Evolutionary conservation across 352 stramenopile species (phyloP).

Genomic region (Pythium rhizo-oryzae): DNA sequence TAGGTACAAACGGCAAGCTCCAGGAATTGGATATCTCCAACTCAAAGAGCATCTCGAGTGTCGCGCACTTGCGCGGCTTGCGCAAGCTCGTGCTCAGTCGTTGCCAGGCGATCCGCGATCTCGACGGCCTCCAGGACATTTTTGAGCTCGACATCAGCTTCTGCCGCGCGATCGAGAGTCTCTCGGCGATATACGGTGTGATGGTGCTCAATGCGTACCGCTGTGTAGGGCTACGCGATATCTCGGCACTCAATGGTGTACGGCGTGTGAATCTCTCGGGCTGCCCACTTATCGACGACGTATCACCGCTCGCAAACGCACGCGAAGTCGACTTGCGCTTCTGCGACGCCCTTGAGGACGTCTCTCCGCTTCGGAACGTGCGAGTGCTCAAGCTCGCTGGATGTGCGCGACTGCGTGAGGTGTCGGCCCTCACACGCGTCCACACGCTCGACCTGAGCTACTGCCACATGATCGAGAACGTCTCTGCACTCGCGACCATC

Average conservation of each 20-base stretch:
- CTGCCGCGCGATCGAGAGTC: constrained; percentile 46
- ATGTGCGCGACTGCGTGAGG: constrained; percentile 49
- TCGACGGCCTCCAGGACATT: constrained; percentile 45
- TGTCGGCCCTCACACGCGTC: constrained; percentile 47
- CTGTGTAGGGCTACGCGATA: constrained; percentile 52
- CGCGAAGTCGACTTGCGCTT: constrained; percentile 66
- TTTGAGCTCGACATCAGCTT: constrained; percentile 75
- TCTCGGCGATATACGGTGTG: constrained; percentile 36
- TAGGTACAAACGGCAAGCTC: constrained; percentile 31
- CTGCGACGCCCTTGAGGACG: constrained; percentile 61
- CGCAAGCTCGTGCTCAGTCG: constrained; percentile 56
- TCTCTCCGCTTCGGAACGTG: constrained; percentile 34
- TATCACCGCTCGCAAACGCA: constrained; percentile 39
- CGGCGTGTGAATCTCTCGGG: constrained; percentile 56
- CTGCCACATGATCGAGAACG: constrained; percentile 52
- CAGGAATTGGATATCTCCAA: constrained; percentile 60
- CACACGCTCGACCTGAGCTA: constrained; percentile 68
- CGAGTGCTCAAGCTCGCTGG: constrained; percentile 63
- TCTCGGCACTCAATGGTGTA: constrained; percentile 35
- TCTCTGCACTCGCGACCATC: constrained; percentile 46
- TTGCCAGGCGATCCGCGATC: constrained; percentile 45
- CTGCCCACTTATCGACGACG: constrained; percentile 51
- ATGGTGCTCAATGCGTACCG: constrained; percentile 53
- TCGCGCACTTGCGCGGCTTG: constrained; percentile 46
- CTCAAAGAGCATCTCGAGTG: constrained; percentile 40